Evolutionary conservation across 257 asterid species (phyloP).

Genomic region (Penstemon newberryi): DNA sequence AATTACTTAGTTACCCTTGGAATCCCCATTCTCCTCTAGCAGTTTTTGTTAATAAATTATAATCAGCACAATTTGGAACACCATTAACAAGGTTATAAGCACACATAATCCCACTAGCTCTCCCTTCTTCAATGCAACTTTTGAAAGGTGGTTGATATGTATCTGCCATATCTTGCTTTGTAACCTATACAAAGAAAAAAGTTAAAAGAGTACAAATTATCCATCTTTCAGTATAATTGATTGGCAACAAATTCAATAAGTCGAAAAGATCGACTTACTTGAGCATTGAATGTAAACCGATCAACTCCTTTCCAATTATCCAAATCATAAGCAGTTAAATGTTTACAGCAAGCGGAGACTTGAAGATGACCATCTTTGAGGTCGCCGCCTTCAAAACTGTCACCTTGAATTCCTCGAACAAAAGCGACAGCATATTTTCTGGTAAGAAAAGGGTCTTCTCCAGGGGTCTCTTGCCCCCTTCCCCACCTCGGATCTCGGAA

Average conservation of each 20-base stretch:
- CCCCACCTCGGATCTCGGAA: conserved; percentile 89
- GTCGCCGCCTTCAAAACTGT: conserved; percentile 53
- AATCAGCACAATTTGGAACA: conserved; percentile 48
- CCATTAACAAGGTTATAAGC: conserved; percentile 55
- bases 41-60: conserved; percentile 45
- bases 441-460: conserved; percentile 64
- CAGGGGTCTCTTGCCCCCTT: conserved; percentile 81
- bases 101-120: conserved; percentile 52
- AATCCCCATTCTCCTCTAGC: conserved; percentile 74
- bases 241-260: no score
- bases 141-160: conserved; percentile 51
- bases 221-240: no score
- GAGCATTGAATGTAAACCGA: conserved; percentile 62
- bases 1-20: conserved; percentile 40
- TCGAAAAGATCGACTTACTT: conserved; percentile 27
- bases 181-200: conserved; percentile 31
- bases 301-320: conserved; percentile 60
- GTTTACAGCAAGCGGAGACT: conserved; percentile 80
- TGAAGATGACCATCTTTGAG: conserved; percentile 48
- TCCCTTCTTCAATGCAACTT: conserved; percentile 43
- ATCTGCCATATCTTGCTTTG: conserved; percentile 53
- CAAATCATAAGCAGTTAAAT: conserved; percentile 71
- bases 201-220: no score
- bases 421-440: conserved; percentile 57
- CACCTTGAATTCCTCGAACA: conserved; percentile 82